These are phyloP conservation scores for Polyrhizophydium stewartii DNA, from an alignment of 371 early-diverging fungal species.

Conservation along the genomic window DNA sequence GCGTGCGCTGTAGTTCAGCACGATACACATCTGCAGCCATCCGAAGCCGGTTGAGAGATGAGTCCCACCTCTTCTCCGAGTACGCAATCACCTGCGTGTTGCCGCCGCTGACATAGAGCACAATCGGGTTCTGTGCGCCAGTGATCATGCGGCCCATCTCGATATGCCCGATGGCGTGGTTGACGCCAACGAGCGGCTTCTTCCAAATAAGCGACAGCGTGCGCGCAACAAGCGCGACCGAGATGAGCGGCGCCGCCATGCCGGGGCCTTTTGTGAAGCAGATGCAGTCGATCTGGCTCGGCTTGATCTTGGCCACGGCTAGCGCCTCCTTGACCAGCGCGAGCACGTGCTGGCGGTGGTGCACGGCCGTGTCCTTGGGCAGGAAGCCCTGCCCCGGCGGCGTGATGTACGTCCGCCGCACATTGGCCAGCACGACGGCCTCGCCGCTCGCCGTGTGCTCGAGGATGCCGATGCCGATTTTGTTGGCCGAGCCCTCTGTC, in stretches of 20 bases:
- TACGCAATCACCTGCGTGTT: conserved; percentile 99
- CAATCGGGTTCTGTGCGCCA: conserved; percentile 93
- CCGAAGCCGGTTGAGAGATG: not conserved
- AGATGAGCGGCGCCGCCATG: conserved; percentile 95
- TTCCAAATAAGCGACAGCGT: conserved; percentile 90
- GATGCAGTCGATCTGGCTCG: conserved; percentile 84
- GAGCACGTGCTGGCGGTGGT: conserved; percentile 87
- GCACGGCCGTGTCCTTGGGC: conserved; percentile 94
- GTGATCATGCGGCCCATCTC: conserved; percentile 99
- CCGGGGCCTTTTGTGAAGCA: conserved; percentile 99
- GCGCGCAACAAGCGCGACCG: conserved; percentile 93
- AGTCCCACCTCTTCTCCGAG: conserved; percentile 67
- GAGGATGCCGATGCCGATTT: conserved; percentile 98
- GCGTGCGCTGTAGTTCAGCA: not conserved
- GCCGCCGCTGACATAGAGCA: conserved; percentile 99
- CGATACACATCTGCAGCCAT: not conserved
- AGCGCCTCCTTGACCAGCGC: conserved; percentile 77
- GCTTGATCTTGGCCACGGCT: conserved; percentile 66
- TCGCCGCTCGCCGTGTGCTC: conserved; percentile 56
- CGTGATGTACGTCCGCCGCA: conserved; percentile 94
- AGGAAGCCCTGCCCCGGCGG: conserved; percentile 98
- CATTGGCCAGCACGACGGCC: conserved; percentile 77
- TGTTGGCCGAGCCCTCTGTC: conserved; percentile 98
- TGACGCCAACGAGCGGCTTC: conserved; percentile 96
- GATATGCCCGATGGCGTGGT: conserved; percentile 99